Evolutionary conservation across 352 stramenopile species (phyloP).

Genomic region (Phytophthora chlamydospora): DNA sequence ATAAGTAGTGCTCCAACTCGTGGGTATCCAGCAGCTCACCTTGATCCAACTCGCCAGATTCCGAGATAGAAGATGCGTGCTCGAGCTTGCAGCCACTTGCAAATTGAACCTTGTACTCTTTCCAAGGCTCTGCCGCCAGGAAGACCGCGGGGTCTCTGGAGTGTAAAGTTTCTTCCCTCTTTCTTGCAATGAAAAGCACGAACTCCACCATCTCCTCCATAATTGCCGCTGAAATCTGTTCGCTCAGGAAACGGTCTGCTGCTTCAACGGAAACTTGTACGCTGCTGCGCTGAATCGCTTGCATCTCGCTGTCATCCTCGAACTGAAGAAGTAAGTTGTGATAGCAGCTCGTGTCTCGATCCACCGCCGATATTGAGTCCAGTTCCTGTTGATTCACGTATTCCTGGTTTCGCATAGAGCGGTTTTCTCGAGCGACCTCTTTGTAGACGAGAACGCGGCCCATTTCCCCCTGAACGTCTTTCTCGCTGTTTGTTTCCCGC

Average conservation of each 20-base stretch:
- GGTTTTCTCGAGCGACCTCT: conserved; percentile 68
- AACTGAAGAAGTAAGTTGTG: conserved; percentile 64
- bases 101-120: conserved; percentile 63
- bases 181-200: conserved; percentile 52
- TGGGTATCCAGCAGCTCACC: conserved; percentile 33
- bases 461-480: conserved; percentile 42
- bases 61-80: not conserved
- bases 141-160: conserved; percentile 45
- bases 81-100: conserved; percentile 18
- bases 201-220: conserved; percentile 68
- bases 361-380: conserved; percentile 49
- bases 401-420: conserved; percentile 45
- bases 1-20: conserved; percentile 56
- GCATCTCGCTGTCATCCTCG: conserved; percentile 64
- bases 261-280: conserved; percentile 40
- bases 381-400: conserved; percentile 59
- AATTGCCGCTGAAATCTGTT: conserved; percentile 46
- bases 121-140: conserved; percentile 52
- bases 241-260: conserved; percentile 46
- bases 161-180: conserved; percentile 56
- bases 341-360: conserved; percentile 60
- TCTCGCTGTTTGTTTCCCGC: conserved; percentile 58
- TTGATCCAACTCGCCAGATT: conserved; percentile 10
- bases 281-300: conserved; percentile 41
- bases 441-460: conserved; percentile 72